phyloP scores from a whole-genome alignment of 768 basidiomycete species.

The Mycena vitilis region DNA sequence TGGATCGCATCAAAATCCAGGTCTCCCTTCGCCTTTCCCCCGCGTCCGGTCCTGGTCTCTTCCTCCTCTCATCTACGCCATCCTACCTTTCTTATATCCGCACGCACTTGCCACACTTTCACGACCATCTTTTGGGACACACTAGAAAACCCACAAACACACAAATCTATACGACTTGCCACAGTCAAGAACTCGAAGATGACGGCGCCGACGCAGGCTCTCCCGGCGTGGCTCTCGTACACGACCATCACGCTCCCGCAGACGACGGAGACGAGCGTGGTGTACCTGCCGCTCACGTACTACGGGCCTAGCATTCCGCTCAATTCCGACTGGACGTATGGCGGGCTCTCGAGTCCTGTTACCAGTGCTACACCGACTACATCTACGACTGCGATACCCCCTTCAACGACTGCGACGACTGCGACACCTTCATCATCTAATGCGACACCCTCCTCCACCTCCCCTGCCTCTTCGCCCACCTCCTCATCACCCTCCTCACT shows the following conservation, averaged over 20 bases:
- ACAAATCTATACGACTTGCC: neutral
- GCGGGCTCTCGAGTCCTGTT: slow-evolving; percentile 77
- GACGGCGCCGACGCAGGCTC: slow-evolving; percentile 72
- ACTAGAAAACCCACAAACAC: neutral
- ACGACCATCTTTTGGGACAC: neutral
- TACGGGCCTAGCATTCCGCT: slow-evolving; percentile 87
- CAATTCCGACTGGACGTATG: slow-evolving; percentile 77
- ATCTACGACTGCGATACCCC: slow-evolving; percentile 45
- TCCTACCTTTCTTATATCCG: neutral
- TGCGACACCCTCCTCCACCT: slow-evolving; percentile 48
- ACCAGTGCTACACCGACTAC: slow-evolving; percentile 44
- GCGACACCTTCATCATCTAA: slow-evolving; percentile 43
- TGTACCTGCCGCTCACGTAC: slow-evolving; percentile 82
- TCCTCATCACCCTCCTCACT: too few relatives aligned
- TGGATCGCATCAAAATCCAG: neutral
- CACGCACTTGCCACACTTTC: neutral
- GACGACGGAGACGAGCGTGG: slow-evolving; percentile 65
- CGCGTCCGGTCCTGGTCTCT: neutral
- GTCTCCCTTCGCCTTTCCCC: neutral
- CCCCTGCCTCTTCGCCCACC: too few relatives aligned
- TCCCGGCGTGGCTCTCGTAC: slow-evolving; percentile 80
- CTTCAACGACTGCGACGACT: slow-evolving; percentile 43
- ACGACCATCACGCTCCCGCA: slow-evolving; percentile 63
- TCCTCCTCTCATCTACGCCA: neutral
- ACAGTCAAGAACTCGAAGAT: slow-evolving; percentile 45